Base-by-base conservation (phyloP, 169 alveolate species). In the Condylostoma magnum region DNA sequence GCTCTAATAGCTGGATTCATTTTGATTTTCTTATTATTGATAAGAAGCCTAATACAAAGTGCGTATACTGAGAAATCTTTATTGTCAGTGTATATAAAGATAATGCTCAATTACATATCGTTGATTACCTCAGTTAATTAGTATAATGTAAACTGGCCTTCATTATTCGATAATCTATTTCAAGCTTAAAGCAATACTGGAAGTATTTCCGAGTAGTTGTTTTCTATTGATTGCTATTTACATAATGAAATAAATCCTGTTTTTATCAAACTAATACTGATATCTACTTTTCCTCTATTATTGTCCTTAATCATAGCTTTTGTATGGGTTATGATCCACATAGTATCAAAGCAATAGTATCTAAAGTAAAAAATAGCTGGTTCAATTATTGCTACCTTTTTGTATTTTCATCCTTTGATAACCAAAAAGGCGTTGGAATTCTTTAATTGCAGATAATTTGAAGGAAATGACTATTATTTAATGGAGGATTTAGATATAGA, bases 201-300 rank as follows among this genome's bases (percentile, higher is more conserved):
- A 2, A 18, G 20, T 5, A 20, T 33, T 0, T 36, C 67, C 0
- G 51, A 47, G 1, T 20, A 48, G 36, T 30, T 67, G 0, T 67
- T 47, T 43, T 67, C 76, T 4, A 15, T 67, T 5, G 67, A 67
- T 2, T 67, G 76, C 66, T 43, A 31, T 0, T 67, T 38, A 0
- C 37, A 67, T 12, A 12, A 3, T 2, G 34, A 67, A 0, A 28
- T 0, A 1, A 15, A 27, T 5, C 28, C n/a, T 18, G 48, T 34
- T 30, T 30, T 33, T 18, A 3, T 3, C 25, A 46, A n/a, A 12
- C 65, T 69, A 22, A 3, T 69, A n/a, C 25, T 67, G 1, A 28
- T 31, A 0, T 27, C 73, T 3, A 6, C 50, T 25, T 10, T 48
- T 2, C 76, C 76, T 12, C 1, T 67, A 8, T 1, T 46, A 1